phyloP scores from a whole-genome alignment of 371 early-diverging fungal genomes.

The Apophysomyces trapeziformis region DNA sequence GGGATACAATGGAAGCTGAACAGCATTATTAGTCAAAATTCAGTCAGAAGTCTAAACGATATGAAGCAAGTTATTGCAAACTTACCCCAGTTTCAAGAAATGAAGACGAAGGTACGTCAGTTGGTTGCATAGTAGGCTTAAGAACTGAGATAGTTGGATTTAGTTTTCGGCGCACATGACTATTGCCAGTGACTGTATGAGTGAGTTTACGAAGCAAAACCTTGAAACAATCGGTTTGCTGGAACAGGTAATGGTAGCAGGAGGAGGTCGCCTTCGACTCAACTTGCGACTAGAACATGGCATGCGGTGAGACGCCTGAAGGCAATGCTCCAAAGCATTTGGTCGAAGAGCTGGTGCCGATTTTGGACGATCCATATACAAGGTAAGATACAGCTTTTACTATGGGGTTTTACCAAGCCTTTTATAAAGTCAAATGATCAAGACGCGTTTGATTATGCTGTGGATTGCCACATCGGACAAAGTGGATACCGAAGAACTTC shows the following conservation, averaged over 20 bases:
- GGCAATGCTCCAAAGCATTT: conserved; percentile 77
- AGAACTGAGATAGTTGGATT: neutral
- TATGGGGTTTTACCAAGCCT: neutral
- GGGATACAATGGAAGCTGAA: neutral
- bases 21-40: conserved; percentile 41
- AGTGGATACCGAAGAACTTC: conserved; percentile 68
- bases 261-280: neutral
- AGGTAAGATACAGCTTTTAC: conserved; percentile 28
- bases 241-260: conserved; percentile 67
- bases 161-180: conserved; percentile 92
- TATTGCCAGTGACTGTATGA: conserved; percentile 89
- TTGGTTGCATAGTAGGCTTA: neutral
- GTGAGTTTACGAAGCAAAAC: conserved; percentile 72
- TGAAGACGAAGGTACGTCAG: conserved; percentile 70
- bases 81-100: conserved; percentile 92
- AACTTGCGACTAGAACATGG: conserved; percentile 71
- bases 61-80: conserved; percentile 90
- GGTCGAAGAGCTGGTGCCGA: conserved; percentile 80
- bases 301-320: conserved; percentile 86
- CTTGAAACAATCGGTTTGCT: conserved; percentile 75
- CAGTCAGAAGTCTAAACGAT: conserved; percentile 73
- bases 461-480: conserved; percentile 79
- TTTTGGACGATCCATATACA: conserved; percentile 77
- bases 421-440: conserved; percentile 63
- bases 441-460: conserved; percentile 85